Conservation (phyloP, 306 rosid species). For the Dicorynia guianensis region DNA sequence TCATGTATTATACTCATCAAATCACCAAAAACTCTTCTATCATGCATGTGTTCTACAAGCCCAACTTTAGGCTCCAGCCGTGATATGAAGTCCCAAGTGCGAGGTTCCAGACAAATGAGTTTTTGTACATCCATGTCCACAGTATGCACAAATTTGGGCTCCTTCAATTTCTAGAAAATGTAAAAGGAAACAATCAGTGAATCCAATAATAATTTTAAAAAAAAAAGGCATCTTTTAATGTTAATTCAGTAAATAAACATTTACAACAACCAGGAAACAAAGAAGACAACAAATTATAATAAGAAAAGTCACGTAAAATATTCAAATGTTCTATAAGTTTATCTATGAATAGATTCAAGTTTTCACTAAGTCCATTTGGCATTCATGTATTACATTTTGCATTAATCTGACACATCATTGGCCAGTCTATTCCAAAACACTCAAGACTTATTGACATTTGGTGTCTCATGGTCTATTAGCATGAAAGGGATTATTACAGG, state of each 20-base stretch:
- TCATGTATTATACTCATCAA: slow-evolving; percentile 63
- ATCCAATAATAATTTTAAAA: slow-evolving; percentile 24
- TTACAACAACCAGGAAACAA: slow-evolving; percentile 24
- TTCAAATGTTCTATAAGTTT: slow-evolving; percentile 2
- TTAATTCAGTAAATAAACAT: background rate
- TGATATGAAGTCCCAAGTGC: slow-evolving; percentile 84
- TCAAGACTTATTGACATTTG: background rate
- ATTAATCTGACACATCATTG: background rate
- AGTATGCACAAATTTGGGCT: slow-evolving; percentile 88
- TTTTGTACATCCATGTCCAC: slow-evolving; percentile 91
- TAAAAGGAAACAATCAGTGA: slow-evolving; percentile 38
- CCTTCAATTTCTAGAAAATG: slow-evolving; percentile 69
- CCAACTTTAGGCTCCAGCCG: slow-evolving; percentile 85
- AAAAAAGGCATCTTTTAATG: background rate
- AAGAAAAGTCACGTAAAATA: slow-evolving; percentile 7
- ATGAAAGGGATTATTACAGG: background rate
- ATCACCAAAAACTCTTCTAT: slow-evolving; percentile 57
- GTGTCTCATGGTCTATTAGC: background rate
- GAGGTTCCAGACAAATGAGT: slow-evolving; percentile 77
- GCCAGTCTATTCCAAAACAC: background rate
- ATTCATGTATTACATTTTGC: slow-evolving; percentile 18
- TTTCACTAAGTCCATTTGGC: slow-evolving; percentile 22
- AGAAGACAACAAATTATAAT: background rate
- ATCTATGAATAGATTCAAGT: slow-evolving; percentile 9
- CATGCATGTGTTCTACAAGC: slow-evolving; percentile 67